Evolutionary conservation across 2,329 filamentous ascomycete species (phyloP), one percentile per base, ranked within the genome.

Genomic region (Torrubiellomyces zombiae): DNA sequence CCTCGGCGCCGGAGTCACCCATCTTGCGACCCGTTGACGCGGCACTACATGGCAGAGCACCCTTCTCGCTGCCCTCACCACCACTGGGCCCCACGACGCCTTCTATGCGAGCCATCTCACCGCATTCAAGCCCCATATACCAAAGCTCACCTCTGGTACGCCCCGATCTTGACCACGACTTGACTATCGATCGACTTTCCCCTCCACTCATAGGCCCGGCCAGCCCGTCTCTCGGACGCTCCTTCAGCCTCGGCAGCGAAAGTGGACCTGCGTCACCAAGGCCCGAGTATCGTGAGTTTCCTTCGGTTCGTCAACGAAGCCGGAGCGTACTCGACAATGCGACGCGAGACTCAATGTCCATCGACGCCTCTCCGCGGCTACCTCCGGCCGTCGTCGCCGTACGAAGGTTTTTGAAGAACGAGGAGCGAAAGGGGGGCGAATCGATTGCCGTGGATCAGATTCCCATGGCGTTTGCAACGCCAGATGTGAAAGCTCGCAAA

Each of bases 401-500:
- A 4, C 37, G 47, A 10, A 42, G 42, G 23, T 27, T 18, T 4
- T 39, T 32, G 3, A 39, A 37, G 18, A 29, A 38, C 5, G 32
- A 32, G 2, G 27, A 33, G 4, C 27, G 40, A 8, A 29, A 30
- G 14, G 20, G 26, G 9, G 38, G 34, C 9, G 48, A 48, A 29
- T 39, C 40, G 7, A 44, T 36, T 0, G 32, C 48, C 7, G 36
- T 42, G 1, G 45, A 48, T 9, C 42, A 47, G 10, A 32, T 38
- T 7, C 38, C 41, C 0, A 31, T 39, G 18, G 39, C 44, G 16
- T 47, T 53, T 34, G 28, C 36, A 7, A 49, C 41, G 27, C 50
- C 50, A 2, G 38, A 47, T 19, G 37, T 43, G 3, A 38, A 43
- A 18, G 34, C 40, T 3, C 53, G 59, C 14, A 66, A 60, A 38